These are phyloP conservation scores for Podospora anserina DNA, from an alignment of 495 filamentous ascomycete species.

Conservation along the genomic window DNA sequence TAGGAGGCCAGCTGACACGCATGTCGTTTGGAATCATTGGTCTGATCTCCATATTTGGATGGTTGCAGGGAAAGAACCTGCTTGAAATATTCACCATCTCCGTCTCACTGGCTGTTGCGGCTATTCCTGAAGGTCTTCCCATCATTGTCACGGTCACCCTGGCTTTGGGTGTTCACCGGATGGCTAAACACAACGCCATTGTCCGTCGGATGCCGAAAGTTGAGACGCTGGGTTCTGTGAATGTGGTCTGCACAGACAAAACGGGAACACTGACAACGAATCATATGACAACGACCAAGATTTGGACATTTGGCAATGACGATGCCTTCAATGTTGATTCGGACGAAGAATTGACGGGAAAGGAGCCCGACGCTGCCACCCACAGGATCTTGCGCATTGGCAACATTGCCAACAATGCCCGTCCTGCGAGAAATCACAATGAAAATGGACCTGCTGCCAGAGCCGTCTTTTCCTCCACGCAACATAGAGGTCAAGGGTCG, in stretches of 20 bases:
- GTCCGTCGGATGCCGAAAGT: slow-evolving; percentile 94
- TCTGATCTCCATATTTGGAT: slow-evolving; percentile 83
- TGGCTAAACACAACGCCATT: slow-evolving; percentile 91
- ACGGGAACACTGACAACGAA: slow-evolving; percentile 90
- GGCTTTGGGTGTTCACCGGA: slow-evolving; percentile 87
- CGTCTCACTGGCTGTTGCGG: slow-evolving; percentile 92
- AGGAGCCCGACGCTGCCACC: slow-evolving; percentile 66
- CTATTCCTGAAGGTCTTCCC: slow-evolving; percentile 93
- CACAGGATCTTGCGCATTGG: slow-evolving; percentile 80
- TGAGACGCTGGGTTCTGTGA: slow-evolving; percentile 95
- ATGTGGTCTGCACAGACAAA: slow-evolving; percentile 98
- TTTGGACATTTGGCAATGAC: slow-evolving; percentile 83
- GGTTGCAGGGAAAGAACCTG: slow-evolving; percentile 81
- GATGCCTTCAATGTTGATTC: slow-evolving; percentile 71
- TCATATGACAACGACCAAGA: slow-evolving; percentile 95
- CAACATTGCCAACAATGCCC: slow-evolving; percentile 94
- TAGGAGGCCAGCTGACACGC: slow-evolving; percentile 91
- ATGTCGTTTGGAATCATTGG: slow-evolving; percentile 93
- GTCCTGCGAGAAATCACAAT: slow-evolving; percentile 58
- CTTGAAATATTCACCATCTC: slow-evolving; percentile 98
- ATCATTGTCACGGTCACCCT: slow-evolving; percentile 98
- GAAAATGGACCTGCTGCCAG: slow-evolving; percentile 66
- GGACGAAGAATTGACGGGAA: slow-evolving; percentile 58
- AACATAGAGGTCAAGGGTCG: slow-evolving; percentile 55
- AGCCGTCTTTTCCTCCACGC: slow-evolving; percentile 73